Percentiles rank a stretch among this genome's conserved stretches.
phyloP scores from a whole-genome alignment of 75 land plant genomes.

The Ceratopteris richardii region DNA sequence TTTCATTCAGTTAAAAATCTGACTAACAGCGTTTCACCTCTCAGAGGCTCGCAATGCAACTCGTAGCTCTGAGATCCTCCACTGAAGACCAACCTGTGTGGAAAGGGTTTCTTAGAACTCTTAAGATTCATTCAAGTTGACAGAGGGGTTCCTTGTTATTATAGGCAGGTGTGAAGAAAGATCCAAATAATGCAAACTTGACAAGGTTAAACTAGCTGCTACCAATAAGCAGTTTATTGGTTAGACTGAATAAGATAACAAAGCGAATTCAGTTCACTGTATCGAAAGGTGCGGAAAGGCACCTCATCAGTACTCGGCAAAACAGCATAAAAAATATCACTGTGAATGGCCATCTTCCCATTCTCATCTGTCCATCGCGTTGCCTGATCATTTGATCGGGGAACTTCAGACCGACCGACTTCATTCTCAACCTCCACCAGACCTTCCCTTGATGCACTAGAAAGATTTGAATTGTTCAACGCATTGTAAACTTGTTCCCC shows the following conservation, averaged over 20 bases:
- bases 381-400: neutral
- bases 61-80: constrained; percentile 25
- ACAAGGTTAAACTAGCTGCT: neutral
- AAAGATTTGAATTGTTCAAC: neutral
- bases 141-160: constrained; percentile 1
- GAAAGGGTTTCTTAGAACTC: neutral
- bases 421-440: neutral
- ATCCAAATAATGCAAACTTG: too few species aligned
- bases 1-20: neutral
- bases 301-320: constrained; percentile 8
- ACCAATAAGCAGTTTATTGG: neutral
- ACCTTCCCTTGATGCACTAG: neutral
- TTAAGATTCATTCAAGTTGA: neutral
- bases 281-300: neutral
- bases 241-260: neutral
- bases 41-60: constrained; percentile 31
- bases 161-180: too few species aligned
- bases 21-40: constrained; percentile 14
- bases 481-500: neutral
- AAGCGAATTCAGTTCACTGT: neutral
- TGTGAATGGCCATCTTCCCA: constrained; percentile 1
- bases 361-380: neutral
- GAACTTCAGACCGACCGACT: neutral
- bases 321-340: constrained; percentile 1
- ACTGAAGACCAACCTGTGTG: constrained; percentile 14